Conservation (phyloP, 148 eudicot genomes). For the Nepenthes gracilis region DNA sequence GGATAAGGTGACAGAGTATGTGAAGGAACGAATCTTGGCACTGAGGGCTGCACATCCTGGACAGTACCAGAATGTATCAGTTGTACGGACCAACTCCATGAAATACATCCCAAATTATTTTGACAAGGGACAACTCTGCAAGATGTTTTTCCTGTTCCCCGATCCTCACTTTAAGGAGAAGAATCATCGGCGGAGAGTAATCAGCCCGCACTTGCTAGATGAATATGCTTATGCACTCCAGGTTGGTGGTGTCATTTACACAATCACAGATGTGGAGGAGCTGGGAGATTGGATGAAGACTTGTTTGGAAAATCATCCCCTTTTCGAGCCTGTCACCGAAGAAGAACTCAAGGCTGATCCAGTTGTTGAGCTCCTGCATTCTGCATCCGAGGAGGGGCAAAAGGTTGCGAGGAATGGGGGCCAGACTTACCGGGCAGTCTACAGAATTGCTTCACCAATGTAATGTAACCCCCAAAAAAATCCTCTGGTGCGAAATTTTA, state of each 20-base stretch:
- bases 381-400: constrained; percentile 88
- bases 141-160: constrained; percentile 95
- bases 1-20: constrained; percentile 89
- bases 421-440: constrained; percentile 66
- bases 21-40: constrained; percentile 72
- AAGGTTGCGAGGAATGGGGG: constrained; percentile 85
- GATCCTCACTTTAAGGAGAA: constrained; percentile 97
- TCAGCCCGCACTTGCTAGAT: constrained; percentile 71
- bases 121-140: constrained; percentile 65
- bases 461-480: too few species aligned
- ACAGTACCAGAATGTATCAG: constrained; percentile 74
- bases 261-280: constrained; percentile 91
- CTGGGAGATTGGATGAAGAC: constrained; percentile 91
- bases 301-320: constrained; percentile 67
- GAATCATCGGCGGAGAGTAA: constrained; percentile 81
- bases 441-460: constrained; percentile 23
- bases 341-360: constrained; percentile 71
- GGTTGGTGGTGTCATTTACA: constrained; percentile 80
- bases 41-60: constrained; percentile 55
- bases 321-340: constrained; percentile 55
- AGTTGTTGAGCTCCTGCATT: constrained; percentile 56
- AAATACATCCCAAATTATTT: constrained; percentile 91
- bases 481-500: too few species aligned
- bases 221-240: constrained; percentile 82
- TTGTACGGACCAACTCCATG: constrained; percentile 92